phyloP scores from a whole-genome alignment of 257 asterid species.

The Fraxinus americana region DNA sequence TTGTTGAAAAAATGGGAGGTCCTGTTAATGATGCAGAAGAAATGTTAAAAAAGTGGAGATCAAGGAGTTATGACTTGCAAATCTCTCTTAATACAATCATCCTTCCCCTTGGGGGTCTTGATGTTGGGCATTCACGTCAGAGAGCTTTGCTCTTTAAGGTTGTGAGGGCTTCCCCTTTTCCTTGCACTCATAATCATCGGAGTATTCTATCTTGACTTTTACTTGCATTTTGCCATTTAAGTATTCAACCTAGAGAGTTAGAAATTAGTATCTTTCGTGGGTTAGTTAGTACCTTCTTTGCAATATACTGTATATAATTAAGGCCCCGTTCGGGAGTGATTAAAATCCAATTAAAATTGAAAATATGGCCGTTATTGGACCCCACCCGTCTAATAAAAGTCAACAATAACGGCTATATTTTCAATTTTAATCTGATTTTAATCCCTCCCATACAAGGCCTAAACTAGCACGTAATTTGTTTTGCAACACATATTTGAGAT shows the following conservation, averaged over 20 bases:
- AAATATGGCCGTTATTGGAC: too few species aligned
- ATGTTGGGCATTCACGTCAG: conserved; percentile 97
- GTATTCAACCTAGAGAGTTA: neutral
- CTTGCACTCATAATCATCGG: neutral
- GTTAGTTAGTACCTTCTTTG: neutral
- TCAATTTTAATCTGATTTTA: too few species aligned
- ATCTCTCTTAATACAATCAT: conserved; percentile 49
- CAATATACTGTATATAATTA: neutral
- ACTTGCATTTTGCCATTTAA: neutral
- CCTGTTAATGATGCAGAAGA: conserved; percentile 92
- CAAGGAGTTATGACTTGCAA: conserved; percentile 68
- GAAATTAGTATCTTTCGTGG: neutral
- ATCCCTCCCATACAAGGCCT: too few species aligned
- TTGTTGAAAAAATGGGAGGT: conserved; percentile 91
- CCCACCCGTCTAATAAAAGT: too few species aligned
- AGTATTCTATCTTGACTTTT: neutral
- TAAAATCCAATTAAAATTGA: too few species aligned
- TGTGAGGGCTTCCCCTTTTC: conserved; percentile 31
- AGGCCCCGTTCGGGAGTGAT: too few species aligned
- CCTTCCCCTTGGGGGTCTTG: conserved; percentile 92
- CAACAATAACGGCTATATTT: too few species aligned
- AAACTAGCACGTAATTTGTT: neutral
- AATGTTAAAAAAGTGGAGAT: conserved; percentile 77
- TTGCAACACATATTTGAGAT: neutral
- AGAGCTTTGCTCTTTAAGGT: conserved; percentile 99